These are phyloP conservation scores for Globisporangium iwayamae DNA, from an alignment of 352 stramenopile genomes.

Conservation along the genomic window DNA sequence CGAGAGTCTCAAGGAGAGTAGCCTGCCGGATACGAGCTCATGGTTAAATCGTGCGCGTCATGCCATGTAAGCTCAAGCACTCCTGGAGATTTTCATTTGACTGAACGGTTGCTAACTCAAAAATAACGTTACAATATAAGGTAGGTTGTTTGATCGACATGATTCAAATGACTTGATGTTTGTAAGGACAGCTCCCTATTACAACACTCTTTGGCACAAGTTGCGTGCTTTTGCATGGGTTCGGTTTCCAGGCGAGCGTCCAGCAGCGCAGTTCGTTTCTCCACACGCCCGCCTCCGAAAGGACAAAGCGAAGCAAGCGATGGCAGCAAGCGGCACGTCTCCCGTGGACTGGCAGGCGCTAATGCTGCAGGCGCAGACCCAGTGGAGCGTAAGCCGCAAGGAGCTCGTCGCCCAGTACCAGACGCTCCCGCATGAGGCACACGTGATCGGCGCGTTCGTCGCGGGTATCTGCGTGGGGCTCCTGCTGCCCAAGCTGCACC, in stretches of 20 bases:
- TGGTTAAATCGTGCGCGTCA: too few relatives aligned
- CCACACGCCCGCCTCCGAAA: background rate
- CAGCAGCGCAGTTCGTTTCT: slow-evolving; percentile 3
- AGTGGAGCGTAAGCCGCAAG: slow-evolving; percentile 10
- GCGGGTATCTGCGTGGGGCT: slow-evolving; percentile 54
- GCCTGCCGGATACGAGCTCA: too few relatives aligned
- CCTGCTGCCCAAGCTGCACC: slow-evolving; percentile 47
- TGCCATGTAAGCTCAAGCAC: too few relatives aligned
- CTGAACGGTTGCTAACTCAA: too few relatives aligned
- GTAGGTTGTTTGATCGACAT: background rate
- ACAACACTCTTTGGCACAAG: background rate
- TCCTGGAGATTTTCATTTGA: too few relatives aligned
- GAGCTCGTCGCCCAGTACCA: slow-evolving; percentile 22
- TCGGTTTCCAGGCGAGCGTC: slow-evolving; percentile 1
- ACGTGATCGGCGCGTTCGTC: slow-evolving; percentile 48
- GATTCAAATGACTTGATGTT: background rate
- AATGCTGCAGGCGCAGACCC: slow-evolving; percentile 8
- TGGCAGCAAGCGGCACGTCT: background rate
- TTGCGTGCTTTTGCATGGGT: slow-evolving; percentile 2
- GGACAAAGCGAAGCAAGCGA: slow-evolving; percentile 1
- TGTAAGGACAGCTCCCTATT: background rate
- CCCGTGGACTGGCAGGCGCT: slow-evolving; percentile 18
- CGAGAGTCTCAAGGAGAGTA: too few relatives aligned
- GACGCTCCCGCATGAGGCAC: slow-evolving; percentile 32
- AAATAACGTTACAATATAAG: background rate